Evolutionary conservation across 352 stramenopile species (phyloP), one percentile per base, ranked within the genome.

Genomic region (Phytophthora citricola): DNA sequence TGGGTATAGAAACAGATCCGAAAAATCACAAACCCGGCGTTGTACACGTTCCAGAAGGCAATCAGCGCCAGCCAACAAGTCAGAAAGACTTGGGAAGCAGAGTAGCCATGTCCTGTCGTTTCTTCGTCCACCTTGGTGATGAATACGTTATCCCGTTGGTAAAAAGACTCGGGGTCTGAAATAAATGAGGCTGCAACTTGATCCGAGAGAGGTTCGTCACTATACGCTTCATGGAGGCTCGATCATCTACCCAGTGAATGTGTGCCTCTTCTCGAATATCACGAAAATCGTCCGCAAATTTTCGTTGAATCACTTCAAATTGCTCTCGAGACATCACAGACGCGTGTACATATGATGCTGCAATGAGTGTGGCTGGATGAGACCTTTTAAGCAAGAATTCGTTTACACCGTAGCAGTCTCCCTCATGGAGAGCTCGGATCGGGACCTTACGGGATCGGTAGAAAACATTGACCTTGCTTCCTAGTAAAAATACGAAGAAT

Each of bases 21-120:
- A 43, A 91, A 93, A 4, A 84, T 81, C 24, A 92, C 77, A 50
- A 85, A 73, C 14, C 85, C 62, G 2, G 71, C 78, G 40, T 92
- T 90, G 75, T 90, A 91, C 3, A 89, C 47, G 38, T 82, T 94
- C 82, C 49, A 89, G 9, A 10, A 66, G 1, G 79, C 83, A 15
- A 94, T 49, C 0, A 79, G 15, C 0, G 75, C 45, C 22, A 75
- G 71, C 86, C 84, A 94, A 4, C 45, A 24, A 9, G 50, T 73
- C 7, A 34, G 48, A 6, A 67, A 62, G 31, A 36, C 9, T 12
- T 36, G 8, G 31, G 31, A 14, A 36, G 31, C 10, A 36, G 31
- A 36, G 9, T 14, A 14, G 1, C 31, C 31, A 36, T 36, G 31
- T 9, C 0, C 50, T 47, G 9, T 52, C 55, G 5, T 58, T 8